Evolutionary conservation across 768 basidiomycete genomes (phyloP), one percentile per base, ranked within the genome.

Genomic region (Termitomyces sp.): DNA sequence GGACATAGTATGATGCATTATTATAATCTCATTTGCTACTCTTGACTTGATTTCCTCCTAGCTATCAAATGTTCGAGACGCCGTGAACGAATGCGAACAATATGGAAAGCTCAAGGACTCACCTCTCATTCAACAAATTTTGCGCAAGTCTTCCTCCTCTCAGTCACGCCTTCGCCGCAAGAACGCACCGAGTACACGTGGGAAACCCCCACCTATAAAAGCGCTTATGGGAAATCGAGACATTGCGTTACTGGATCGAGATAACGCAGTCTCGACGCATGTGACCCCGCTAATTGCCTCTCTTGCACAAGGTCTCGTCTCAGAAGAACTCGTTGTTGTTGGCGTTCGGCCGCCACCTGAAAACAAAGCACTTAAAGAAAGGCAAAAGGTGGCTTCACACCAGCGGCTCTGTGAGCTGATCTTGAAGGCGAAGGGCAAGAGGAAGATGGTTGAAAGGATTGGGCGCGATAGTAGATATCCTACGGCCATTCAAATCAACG

Each of bases 201-300:
- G 54, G 13, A 61, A 57, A 39, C 60, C 61, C 0, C 64, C 62
- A 3, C 49, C 32, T 2, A 61, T 61, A 27, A 62, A 57, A 31
- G 54, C 63, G 2, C 57, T 70, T 4, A 45, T 69, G 0, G 76
- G 76, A 0, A 81, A 84, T 59, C 68, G 74, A 5, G 89, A 91
- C 60, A 59, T 80, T 4, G 77, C 75, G 1, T 81, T 87, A 2
- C 71, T 89, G 16, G 80, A 74, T 22, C 65, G 75, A 0, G 81
- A 82, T 57, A 76, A 78, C 29, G 81, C 83, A 59, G 77, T 67
- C 16, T 68, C 71, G 5, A 89, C 87, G 0, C 79, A 80, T 44
- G 86, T 91, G 7, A 89, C 88, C 0, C 81, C 82, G 0, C 71
- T 74, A 18, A 83, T 91, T 41, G 76, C 75, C 5, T 61, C 68